These are phyloP conservation scores for Pseudozyma tsukubaensis DNA, from an alignment of 1,284 basidiomycete species.

Conservation along the genomic window DNA sequence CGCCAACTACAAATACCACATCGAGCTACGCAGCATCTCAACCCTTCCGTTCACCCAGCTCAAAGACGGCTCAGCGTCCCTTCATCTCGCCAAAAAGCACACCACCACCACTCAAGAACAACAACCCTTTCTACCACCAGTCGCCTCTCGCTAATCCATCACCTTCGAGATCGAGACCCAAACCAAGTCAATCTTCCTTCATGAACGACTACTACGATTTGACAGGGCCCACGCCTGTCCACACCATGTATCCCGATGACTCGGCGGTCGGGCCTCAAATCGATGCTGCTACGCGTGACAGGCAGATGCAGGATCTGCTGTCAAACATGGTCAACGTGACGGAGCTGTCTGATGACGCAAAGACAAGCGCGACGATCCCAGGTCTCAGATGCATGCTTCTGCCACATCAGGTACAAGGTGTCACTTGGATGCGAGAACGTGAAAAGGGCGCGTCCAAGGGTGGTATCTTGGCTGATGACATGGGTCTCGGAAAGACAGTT, in stretches of 20 bases:
- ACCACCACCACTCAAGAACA: slow-evolving; percentile 33
- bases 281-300: slow-evolving; percentile 53
- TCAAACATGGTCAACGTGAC: slow-evolving; percentile 56
- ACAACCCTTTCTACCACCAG: slow-evolving; percentile 42
- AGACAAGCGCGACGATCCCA: slow-evolving; percentile 31
- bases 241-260: slow-evolving; percentile 12
- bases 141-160: slow-evolving; percentile 8
- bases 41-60: slow-evolving; percentile 41
- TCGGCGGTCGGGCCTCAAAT: slow-evolving; percentile 23
- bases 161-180: slow-evolving; percentile 18
- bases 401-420: slow-evolving; percentile 86
- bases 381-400: slow-evolving; percentile 76
- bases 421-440: slow-evolving; percentile 86
- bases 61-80: slow-evolving; percentile 27
- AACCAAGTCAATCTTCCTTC: slow-evolving; percentile 8
- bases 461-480: slow-evolving; percentile 90
- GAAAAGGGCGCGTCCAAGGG: slow-evolving; percentile 80
- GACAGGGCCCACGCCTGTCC: slow-evolving; percentile 3
- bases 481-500: slow-evolving; percentile 90
- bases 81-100: slow-evolving; percentile 42
- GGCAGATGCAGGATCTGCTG: slow-evolving; percentile 56
- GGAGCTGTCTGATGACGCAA: slow-evolving; percentile 39
- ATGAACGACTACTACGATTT: slow-evolving; percentile 27
- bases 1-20: slow-evolving; percentile 6
- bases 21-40: slow-evolving; percentile 38